Evolutionary conservation across 176 grass and related monocot genomes (phyloP).

Genomic region (Dactylis glomerata): DNA sequence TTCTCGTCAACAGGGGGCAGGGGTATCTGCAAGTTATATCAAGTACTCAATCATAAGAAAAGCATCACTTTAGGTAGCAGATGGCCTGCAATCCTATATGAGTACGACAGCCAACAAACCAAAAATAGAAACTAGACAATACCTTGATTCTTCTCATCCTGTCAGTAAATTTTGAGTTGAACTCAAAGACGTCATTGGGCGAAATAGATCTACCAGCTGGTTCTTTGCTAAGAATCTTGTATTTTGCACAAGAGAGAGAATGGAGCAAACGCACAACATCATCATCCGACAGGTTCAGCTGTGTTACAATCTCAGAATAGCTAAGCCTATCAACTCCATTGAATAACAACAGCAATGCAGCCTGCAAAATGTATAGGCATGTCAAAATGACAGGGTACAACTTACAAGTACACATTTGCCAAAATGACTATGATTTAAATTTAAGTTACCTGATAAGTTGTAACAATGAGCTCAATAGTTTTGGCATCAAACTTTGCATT

Average conservation of each 20-base stretch:
- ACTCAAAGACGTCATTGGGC: conserved; percentile 69
- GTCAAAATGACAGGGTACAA: background rate
- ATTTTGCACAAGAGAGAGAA: conserved; percentile 92
- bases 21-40: conserved; percentile 46
- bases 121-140: conserved; percentile 16
- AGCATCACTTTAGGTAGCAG: background rate
- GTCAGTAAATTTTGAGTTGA: conserved; percentile 94
- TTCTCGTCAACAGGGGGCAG: conserved; percentile 96
- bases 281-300: conserved; percentile 92
- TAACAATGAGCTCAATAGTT: conserved; percentile 84
- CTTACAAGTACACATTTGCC: background rate
- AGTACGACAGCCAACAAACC: background rate
- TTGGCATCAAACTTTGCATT: conserved; percentile 76
- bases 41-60: background rate
- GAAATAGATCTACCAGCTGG: conserved; percentile 83
- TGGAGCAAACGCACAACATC: conserved; percentile 97
- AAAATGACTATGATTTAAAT: background rate
- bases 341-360: conserved; percentile 81
- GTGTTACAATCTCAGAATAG: conserved; percentile 90
- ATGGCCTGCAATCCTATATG: background rate
- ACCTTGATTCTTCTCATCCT: conserved; percentile 98
- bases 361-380: conserved; percentile 42
- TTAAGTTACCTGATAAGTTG: conserved; percentile 77
- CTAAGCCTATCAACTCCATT: conserved; percentile 71
- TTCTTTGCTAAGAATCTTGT: conserved; percentile 95